Evolutionary conservation across 2,329 filamentous ascomycete species (phyloP).

Genomic region (Gnomoniopsis sp.): DNA sequence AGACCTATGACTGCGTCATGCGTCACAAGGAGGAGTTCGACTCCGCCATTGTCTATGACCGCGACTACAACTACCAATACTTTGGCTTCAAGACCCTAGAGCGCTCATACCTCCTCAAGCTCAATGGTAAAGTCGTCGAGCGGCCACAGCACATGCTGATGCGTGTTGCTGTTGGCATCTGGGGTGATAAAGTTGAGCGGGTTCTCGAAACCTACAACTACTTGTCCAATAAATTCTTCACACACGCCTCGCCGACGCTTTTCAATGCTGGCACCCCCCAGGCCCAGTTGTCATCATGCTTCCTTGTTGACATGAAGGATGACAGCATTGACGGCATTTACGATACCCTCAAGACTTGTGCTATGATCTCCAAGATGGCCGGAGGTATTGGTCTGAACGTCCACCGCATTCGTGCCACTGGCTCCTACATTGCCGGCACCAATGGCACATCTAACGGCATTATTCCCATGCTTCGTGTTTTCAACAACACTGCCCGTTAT

Average conservation of each 20-base stretch:
- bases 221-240: constrained; percentile 99
- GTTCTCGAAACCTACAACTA: constrained; percentile 97
- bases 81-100: constrained; percentile 99
- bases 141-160: constrained; percentile 99
- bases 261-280: constrained; percentile 97
- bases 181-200: constrained; percentile 90
- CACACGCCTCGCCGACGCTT: constrained; percentile 93
- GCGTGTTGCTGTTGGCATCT: constrained; percentile 96
- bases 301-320: constrained; percentile 99
- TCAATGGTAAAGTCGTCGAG: constrained; percentile 94
- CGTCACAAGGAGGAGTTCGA: constrained; percentile 95
- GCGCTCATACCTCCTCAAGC: constrained; percentile 93
- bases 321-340: constrained; percentile 99
- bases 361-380: constrained; percentile 99
- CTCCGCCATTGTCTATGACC: constrained; percentile 98
- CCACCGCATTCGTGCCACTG: constrained; percentile 94
- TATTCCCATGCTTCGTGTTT: constrained; percentile 96
- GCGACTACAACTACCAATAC: constrained; percentile 99
- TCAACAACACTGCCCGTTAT: constrained; percentile 98
- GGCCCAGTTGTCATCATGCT: constrained; percentile 94
- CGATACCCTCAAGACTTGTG: constrained; percentile 97
- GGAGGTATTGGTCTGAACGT: constrained; percentile 96
- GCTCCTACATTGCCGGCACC: constrained; percentile 96
- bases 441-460: constrained; percentile 98
- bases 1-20: constrained; percentile 91